Evolutionary conservation across 2,329 filamentous ascomycete species (phyloP).

Genomic region (Cryphonectria japonica): DNA sequence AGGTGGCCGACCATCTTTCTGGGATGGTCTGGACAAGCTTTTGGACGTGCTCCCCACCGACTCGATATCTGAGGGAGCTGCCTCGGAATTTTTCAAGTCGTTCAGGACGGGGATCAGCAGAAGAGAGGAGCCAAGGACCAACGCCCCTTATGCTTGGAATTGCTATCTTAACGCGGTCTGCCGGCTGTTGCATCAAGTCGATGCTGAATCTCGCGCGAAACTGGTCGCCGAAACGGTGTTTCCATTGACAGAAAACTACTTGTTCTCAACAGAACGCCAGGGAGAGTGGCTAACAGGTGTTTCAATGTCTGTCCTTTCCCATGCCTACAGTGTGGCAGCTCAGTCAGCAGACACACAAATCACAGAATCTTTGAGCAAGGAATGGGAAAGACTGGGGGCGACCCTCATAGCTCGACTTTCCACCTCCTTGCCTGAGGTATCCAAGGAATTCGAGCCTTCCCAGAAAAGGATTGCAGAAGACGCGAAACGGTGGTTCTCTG

Average conservation of each 20-base stretch:
- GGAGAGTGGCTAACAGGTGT: slow-evolving; percentile 44
- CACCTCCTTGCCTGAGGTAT: slow-evolving; percentile 79
- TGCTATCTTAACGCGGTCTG: slow-evolving; percentile 70
- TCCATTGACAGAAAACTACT: slow-evolving; percentile 58
- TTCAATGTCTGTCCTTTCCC: slow-evolving; percentile 46
- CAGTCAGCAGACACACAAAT: slow-evolving; percentile 47
- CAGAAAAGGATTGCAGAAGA: slow-evolving; percentile 70
- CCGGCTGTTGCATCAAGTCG: slow-evolving; percentile 53
- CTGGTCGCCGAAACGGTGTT: slow-evolving; percentile 56
- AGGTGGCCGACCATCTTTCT: slow-evolving; percentile 71
- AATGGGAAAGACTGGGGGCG: slow-evolving; percentile 67
- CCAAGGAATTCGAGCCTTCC: slow-evolving; percentile 73
- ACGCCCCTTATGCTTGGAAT: slow-evolving; percentile 72
- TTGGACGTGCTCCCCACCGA: slow-evolving; percentile 62
- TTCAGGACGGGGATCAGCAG: slow-evolving; percentile 72
- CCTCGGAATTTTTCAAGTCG: slow-evolving; percentile 65
- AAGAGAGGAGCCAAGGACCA: slow-evolving; percentile 74
- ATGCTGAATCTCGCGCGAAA: slow-evolving; percentile 46
- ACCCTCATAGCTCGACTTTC: slow-evolving; percentile 69
- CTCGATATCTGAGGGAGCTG: slow-evolving; percentile 50
- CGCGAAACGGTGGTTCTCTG: slow-evolving; percentile 68
- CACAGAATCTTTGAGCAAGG: slow-evolving; percentile 52
- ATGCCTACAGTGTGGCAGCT: slow-evolving; percentile 51
- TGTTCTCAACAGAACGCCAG: slow-evolving; percentile 46
- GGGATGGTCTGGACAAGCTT: slow-evolving; percentile 69